phyloP scores from a whole-genome alignment of 108 stramenopile genomes.

The Fragilaria crotonensis region DNA sequence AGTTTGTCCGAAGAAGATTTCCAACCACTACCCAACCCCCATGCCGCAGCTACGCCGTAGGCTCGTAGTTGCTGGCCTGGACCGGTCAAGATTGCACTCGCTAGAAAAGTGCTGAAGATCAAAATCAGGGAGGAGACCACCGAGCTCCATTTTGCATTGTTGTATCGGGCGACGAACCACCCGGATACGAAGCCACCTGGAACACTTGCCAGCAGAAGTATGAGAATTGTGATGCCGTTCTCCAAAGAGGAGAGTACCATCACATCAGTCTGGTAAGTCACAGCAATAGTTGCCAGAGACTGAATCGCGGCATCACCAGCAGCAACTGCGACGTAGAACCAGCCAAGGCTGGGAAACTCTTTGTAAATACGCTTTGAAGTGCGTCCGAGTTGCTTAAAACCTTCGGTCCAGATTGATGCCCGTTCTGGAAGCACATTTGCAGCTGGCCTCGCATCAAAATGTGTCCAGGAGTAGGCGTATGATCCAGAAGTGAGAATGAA shows the following conservation, averaged over 20 bases:
- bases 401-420: constrained; percentile 27
- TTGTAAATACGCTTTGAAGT: constrained; percentile 25
- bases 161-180: constrained; percentile 8
- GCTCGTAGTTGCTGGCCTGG: constrained; percentile 33
- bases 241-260: constrained; percentile 33
- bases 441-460: constrained; percentile 39
- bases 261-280: constrained; percentile 46
- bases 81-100: constrained; percentile 21
- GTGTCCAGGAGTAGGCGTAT: constrained; percentile 16
- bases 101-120: background rate
- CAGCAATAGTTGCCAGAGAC: constrained; percentile 35
- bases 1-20: constrained; percentile 53
- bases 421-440: constrained; percentile 19
- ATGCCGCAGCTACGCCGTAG: constrained; percentile 55
- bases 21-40: constrained; percentile 73
- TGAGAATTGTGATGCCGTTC: constrained; percentile 31
- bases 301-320: constrained; percentile 39
- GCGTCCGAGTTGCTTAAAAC: constrained; percentile 33
- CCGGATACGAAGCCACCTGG: constrained; percentile 34
- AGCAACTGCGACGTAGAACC: constrained; percentile 41
- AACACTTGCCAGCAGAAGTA: constrained; percentile 30
- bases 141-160: constrained; percentile 33
- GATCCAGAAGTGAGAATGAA: constrained; percentile 27
- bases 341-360: constrained; percentile 31
- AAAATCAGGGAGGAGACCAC: constrained; percentile 9